Conservation (phyloP, 2,329 filamentous ascomycete genomes). For the Cadophora sp. region DNA sequence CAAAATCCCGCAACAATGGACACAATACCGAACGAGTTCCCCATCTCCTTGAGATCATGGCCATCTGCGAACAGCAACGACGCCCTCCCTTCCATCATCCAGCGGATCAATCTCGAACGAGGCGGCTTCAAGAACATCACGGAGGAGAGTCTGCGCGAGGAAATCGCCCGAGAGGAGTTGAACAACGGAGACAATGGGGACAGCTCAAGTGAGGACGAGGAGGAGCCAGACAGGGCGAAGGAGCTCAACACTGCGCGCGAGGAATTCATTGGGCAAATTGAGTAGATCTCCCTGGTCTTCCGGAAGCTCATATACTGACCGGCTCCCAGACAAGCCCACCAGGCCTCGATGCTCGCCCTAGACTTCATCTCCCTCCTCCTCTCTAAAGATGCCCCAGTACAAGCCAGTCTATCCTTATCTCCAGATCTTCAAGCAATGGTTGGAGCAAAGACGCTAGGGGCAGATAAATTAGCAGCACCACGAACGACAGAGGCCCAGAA, state of each 20-base stretch:
- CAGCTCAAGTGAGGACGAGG: constrained; percentile 56
- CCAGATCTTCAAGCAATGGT: constrained; percentile 72
- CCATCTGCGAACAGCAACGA: constrained; percentile 57
- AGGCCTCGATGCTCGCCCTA: constrained; percentile 72
- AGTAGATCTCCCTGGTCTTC: constrained; percentile 49
- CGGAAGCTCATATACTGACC: constrained; percentile 29
- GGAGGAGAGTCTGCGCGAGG: constrained; percentile 73
- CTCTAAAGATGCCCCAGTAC: constrained; percentile 78
- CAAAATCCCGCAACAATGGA: constrained; percentile 34
- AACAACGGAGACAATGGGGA: constrained; percentile 53
- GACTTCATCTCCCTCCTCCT: constrained; percentile 85
- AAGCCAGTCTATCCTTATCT: constrained; percentile 74
- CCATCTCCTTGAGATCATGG: constrained; percentile 69
- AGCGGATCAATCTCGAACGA: constrained; percentile 78
- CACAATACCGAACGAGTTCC: constrained; percentile 50
- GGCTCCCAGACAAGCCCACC: constrained; percentile 52
- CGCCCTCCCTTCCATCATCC: constrained; percentile 75
- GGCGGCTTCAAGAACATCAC: constrained; percentile 84
- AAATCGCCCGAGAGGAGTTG: constrained; percentile 61
- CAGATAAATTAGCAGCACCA: constrained; percentile 68
- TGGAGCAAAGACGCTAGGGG: constrained; percentile 76
- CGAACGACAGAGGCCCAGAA: constrained; percentile 61
- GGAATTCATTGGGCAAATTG: constrained; percentile 64
- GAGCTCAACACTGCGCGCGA: constrained; percentile 55
- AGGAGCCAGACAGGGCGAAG: constrained; percentile 47